phyloP scores from a whole-genome alignment of 2,329 filamentous ascomycete genomes.

The Ploettnerulaceae sp. region DNA sequence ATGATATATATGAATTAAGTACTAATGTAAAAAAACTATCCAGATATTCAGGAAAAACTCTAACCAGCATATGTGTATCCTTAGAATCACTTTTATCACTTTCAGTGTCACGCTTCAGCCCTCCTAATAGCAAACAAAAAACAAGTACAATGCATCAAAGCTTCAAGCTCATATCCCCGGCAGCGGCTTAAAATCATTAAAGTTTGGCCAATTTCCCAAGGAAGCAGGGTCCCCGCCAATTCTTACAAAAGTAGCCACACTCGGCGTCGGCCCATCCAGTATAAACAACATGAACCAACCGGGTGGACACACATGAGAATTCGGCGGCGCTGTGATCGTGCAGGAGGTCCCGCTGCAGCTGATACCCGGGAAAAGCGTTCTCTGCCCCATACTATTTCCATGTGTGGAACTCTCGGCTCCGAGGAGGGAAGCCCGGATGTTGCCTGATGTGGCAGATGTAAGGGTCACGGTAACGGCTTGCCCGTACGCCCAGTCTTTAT shows the following conservation, averaged over 20 bases:
- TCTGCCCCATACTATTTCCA: constrained; percentile 63
- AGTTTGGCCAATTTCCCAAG: constrained; percentile 59
- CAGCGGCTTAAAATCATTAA: too few relatives aligned
- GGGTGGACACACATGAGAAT: constrained; percentile 51
- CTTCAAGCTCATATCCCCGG: too few relatives aligned
- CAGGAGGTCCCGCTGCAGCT: constrained; percentile 37
- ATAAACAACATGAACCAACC: constrained; percentile 63
- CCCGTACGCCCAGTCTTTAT: constrained; percentile 50
- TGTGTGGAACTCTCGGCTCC: constrained; percentile 47
- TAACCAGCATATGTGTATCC: too few relatives aligned
- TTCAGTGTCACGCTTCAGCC: too few relatives aligned
- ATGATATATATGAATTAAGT: too few relatives aligned
- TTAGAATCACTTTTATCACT: too few relatives aligned
- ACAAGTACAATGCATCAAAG: too few relatives aligned
- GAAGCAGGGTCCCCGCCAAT: constrained; percentile 60
- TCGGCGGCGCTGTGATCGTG: constrained; percentile 52
- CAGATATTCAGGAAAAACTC: too few relatives aligned
- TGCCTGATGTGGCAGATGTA: constrained; percentile 16
- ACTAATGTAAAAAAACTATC: too few relatives aligned
- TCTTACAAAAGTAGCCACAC: constrained; percentile 57
- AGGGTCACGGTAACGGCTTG: constrained; percentile 16
- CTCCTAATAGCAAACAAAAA: too few relatives aligned
- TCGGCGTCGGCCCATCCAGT: constrained; percentile 56
- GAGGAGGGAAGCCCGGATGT: constrained; percentile 23
- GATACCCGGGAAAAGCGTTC: constrained; percentile 56